Evolutionary conservation across 352 stramenopile genomes (phyloP), one percentile per base, ranked within the genome.

Genomic region (Phytophthora syringae): DNA sequence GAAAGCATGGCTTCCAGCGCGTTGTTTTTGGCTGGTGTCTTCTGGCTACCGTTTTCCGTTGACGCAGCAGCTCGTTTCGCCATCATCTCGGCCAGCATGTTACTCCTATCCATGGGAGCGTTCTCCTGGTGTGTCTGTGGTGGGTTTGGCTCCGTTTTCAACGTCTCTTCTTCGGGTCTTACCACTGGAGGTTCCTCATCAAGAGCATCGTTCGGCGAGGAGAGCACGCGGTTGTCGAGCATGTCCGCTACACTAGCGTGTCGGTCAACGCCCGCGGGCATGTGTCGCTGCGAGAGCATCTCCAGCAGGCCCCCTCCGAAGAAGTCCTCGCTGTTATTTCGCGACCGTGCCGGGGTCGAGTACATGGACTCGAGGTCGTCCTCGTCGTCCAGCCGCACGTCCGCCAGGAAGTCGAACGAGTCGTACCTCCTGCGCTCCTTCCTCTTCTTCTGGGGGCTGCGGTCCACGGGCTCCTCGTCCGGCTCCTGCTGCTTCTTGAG

Each of bases 81-180:
- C 10, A 83, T 53, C 72, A 81, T 72, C 53, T 82, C 74, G 2
- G 68, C 64, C 43, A 83, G 52, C 59, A 76, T 67, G 32, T 81
- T 74, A 43, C 52, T 70, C 27, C 58, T 62, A 5, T 66, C 58
- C 52, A 60, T 70, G 9, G 47, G 32, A 15, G 48, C 43, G 9
- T 13, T 64, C 28, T 67, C 47, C 20, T 51, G 60, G 16, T 21
- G 21, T 24, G 30, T 30, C 34, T 13, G 16, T 0, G 50, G n/a
- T n/a, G n/a, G n/a, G n/a, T n/a, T n/a, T n/a, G n/a, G 12, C 50
- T 44, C 52, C 4, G 15, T 27, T 45, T 53, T 21, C 22, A 15
- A 24, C 47, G 45, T 2, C 0, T 2, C 45, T 18, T 51, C 22
- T 10, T 48, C 6, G 42, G 25, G 39, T 42, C 30, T 44, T 52